Conservation (phyloP, 2,329 filamentous ascomycete species). For the Colletotrichum camelliae region DNA sequence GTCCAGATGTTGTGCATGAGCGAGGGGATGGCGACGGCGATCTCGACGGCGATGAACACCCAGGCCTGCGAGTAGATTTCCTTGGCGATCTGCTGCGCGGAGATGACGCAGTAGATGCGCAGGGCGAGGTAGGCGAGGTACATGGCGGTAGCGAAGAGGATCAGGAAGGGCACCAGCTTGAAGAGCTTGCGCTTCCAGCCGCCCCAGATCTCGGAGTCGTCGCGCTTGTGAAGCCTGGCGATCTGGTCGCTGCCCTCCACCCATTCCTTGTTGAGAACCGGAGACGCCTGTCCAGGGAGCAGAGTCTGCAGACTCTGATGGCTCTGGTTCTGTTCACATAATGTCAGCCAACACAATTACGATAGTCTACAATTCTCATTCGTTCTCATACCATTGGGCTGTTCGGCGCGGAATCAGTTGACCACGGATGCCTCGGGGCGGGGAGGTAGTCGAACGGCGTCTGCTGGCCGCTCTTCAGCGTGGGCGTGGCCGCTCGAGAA, state of each 20-base stretch:
- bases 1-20: slow-evolving; percentile 64
- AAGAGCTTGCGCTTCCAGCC: slow-evolving; percentile 49
- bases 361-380: background rate
- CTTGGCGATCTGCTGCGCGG: slow-evolving; percentile 47
- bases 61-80: slow-evolving; percentile 56
- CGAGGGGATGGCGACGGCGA: slow-evolving; percentile 57
- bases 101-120: slow-evolving; percentile 57
- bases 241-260: slow-evolving; percentile 38
- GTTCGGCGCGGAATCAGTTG: slow-evolving; percentile 25
- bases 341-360: background rate
- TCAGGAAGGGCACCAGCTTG: slow-evolving; percentile 41
- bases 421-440: slow-evolving; percentile 16
- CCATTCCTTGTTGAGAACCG: slow-evolving; percentile 35
- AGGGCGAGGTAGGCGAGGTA: slow-evolving; percentile 55
- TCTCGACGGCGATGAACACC: slow-evolving; percentile 62
- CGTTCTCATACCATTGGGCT: slow-evolving; percentile 28
- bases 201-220: slow-evolving; percentile 48
- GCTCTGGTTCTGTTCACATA: slow-evolving; percentile 42
- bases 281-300: slow-evolving; percentile 35
- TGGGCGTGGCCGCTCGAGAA: slow-evolving; percentile 33
- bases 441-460: slow-evolving; percentile 26
- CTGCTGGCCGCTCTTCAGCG: slow-evolving; percentile 31
- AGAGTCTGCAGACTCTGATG: slow-evolving; percentile 45
- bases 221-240: slow-evolving; percentile 45
- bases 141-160: slow-evolving; percentile 44